Evolutionary conservation across 148 eudicot species (phyloP).

Genomic region (Silene latifolia): DNA sequence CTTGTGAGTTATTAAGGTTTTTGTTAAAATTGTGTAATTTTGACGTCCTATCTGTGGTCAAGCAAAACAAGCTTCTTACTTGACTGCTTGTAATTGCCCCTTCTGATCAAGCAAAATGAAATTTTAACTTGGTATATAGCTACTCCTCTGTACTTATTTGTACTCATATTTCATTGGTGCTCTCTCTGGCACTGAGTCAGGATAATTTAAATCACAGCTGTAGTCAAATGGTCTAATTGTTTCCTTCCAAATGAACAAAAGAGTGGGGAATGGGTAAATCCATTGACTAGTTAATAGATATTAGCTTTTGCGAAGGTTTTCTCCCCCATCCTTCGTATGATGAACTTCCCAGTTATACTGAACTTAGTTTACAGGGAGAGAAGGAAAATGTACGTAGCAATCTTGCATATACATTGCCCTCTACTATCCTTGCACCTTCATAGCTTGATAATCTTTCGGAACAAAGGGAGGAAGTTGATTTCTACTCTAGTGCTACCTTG

Average conservation of each 20-base stretch:
- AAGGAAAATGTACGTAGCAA: neutral
- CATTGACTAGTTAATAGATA: neutral
- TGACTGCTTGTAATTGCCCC: neutral
- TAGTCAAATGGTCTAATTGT: neutral
- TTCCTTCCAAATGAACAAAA: neutral
- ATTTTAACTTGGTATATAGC: neutral
- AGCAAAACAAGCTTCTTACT: neutral
- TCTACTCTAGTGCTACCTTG: neutral
- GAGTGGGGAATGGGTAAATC: neutral
- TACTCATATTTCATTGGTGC: neutral
- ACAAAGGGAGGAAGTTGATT: neutral
- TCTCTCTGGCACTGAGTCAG: neutral
- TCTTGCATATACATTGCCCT: neutral
- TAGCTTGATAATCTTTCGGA: neutral
- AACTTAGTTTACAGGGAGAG: neutral
- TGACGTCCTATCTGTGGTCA: neutral
- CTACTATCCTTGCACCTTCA: neutral
- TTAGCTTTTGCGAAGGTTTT: neutral
- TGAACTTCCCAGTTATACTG: neutral
- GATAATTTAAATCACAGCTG: neutral
- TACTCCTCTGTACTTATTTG: neutral
- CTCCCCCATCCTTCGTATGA: neutral
- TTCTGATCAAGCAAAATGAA: neutral
- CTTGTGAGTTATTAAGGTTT: constrained; percentile 50
- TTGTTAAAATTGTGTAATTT: neutral